phyloP scores from a whole-genome alignment of 2,329 filamentous ascomycete species.

The Aspergillus texensis region DNA sequence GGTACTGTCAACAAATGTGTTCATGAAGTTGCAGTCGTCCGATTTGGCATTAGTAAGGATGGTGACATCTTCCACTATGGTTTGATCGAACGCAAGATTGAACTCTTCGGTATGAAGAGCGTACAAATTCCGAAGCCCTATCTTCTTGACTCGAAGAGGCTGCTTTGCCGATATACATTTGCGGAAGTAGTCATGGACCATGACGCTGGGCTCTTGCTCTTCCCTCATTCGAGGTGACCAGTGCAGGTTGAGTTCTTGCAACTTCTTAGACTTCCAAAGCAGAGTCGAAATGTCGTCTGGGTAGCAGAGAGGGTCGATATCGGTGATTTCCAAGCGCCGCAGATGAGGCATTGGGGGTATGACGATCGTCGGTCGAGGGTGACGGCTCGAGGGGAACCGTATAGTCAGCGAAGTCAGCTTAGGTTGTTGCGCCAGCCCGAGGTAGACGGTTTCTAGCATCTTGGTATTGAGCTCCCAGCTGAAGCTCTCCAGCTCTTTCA shows the following conservation, averaged over 20 bases:
- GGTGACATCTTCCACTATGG: conserved; percentile 51
- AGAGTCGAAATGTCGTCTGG: conserved; percentile 64
- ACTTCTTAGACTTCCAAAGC: conserved; percentile 55
- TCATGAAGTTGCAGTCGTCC: conserved; percentile 41
- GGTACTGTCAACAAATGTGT: conserved; percentile 58
- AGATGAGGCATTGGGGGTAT: conserved; percentile 62
- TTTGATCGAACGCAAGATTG: conserved; percentile 46
- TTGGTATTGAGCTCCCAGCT: conserved; percentile 65
- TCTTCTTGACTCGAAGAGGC: conserved; percentile 50
- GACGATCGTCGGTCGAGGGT: conserved; percentile 59
- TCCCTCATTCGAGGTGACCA: conserved; percentile 65
- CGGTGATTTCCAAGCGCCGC: conserved; percentile 55
- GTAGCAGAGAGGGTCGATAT: conserved; percentile 67
- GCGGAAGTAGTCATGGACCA: conserved; percentile 58
- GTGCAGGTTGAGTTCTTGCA: conserved; percentile 59
- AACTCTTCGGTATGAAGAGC: conserved; percentile 54
- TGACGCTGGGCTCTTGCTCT: conserved; percentile 59
- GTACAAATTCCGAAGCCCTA: conserved; percentile 62
- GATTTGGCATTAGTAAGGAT: conserved; percentile 57
- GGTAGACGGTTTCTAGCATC: conserved; percentile 60
- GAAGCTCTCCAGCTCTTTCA: conserved; percentile 58
- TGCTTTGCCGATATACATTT: conserved; percentile 54
- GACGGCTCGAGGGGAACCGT: conserved; percentile 58
- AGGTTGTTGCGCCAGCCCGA: conserved; percentile 54
- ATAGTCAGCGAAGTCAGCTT: conserved; percentile 58